Conservation (phyloP, 164 flowering plant species). For the Echeveria elegans region DNA sequence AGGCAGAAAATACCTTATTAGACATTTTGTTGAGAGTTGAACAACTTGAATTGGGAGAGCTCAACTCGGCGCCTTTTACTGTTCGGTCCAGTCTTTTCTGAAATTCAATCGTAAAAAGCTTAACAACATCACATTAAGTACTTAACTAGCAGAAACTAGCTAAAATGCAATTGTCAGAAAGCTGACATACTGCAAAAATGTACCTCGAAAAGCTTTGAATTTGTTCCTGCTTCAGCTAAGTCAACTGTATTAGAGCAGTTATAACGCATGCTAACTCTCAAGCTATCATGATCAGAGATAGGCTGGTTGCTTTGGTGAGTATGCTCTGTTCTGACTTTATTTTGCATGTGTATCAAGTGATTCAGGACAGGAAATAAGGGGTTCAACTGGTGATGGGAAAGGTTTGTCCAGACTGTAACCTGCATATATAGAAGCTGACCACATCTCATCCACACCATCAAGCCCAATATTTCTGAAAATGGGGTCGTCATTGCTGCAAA, state of each 20-base stretch:
- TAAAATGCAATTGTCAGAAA: neutral
- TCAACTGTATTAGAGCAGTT: slow-evolving; percentile 15
- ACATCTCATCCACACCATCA: slow-evolving; percentile 47
- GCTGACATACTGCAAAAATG: neutral
- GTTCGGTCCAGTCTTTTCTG: slow-evolving; percentile 18
- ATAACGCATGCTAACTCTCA: slow-evolving; percentile 16
- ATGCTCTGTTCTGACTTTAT: slow-evolving; percentile 25
- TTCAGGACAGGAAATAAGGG: slow-evolving; percentile 24
- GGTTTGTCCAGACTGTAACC: slow-evolving; percentile 30
- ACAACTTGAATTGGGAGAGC: slow-evolving; percentile 18
- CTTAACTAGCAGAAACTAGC: neutral
- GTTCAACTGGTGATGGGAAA: slow-evolving; percentile 25
- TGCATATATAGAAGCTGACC: slow-evolving; percentile 60
- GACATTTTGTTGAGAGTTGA: slow-evolving; percentile 17
- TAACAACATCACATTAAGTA: neutral
- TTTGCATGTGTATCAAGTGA: slow-evolving; percentile 18
- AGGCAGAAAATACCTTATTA: slow-evolving; percentile 28
- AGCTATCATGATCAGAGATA: slow-evolving; percentile 19
- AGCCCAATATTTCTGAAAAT: slow-evolving; percentile 43
- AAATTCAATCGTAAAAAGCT: neutral
- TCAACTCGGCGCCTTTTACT: slow-evolving; percentile 16
- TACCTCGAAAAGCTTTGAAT: neutral
- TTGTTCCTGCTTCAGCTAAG: neutral
- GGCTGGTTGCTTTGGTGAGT: slow-evolving; percentile 19
- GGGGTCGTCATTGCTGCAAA: slow-evolving; percentile 61